Evolutionary conservation across 352 stramenopile genomes (phyloP).

Genomic region (Plasmopara viticola): DNA sequence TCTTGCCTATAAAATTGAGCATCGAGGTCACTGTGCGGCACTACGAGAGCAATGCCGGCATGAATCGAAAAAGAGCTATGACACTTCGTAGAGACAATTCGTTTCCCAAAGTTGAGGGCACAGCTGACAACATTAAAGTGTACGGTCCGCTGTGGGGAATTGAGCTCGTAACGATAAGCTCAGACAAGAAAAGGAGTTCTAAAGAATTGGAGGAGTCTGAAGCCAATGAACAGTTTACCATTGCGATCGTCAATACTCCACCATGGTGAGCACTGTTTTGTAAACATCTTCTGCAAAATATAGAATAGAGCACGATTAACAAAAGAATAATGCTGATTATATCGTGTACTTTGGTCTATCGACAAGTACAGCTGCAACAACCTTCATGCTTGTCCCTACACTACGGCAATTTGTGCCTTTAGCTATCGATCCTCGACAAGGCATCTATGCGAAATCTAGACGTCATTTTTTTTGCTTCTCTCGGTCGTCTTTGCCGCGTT

Average conservation of each 20-base stretch:
- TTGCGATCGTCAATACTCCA: conserved; percentile 49
- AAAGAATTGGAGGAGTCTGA: conserved; percentile 11
- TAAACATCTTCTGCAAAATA: conserved; percentile 22
- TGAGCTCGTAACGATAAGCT: conserved; percentile 25
- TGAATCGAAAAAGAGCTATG: conserved; percentile 8
- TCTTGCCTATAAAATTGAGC: conserved; percentile 24
- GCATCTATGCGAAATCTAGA: conserved; percentile 34
- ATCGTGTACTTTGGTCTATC: conserved; percentile 26
- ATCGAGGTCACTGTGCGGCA: conserved; percentile 39
- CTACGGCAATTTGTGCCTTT: background rate
- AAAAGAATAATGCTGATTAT: conserved; percentile 19
- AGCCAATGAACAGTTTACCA: conserved; percentile 26
- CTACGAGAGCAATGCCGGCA: conserved; percentile 12
- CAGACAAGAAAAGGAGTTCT: conserved; percentile 10
- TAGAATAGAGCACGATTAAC: conserved; percentile 11
- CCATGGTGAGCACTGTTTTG: conserved; percentile 14
- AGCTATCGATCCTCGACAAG: background rate
- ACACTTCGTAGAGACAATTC: conserved; percentile 8
- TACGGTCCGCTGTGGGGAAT: conserved; percentile 57
- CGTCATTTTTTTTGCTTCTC: conserved; percentile 77
- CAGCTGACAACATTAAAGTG: conserved; percentile 33
- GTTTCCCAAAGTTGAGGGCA: conserved; percentile 45
- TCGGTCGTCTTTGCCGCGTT: conserved; percentile 85
- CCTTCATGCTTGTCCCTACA: conserved; percentile 6
- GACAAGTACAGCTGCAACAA: conserved; percentile 25